phyloP scores from a whole-genome alignment of 2,329 filamentous ascomycete genomes.

The Aaosphaeria arxii region DNA sequence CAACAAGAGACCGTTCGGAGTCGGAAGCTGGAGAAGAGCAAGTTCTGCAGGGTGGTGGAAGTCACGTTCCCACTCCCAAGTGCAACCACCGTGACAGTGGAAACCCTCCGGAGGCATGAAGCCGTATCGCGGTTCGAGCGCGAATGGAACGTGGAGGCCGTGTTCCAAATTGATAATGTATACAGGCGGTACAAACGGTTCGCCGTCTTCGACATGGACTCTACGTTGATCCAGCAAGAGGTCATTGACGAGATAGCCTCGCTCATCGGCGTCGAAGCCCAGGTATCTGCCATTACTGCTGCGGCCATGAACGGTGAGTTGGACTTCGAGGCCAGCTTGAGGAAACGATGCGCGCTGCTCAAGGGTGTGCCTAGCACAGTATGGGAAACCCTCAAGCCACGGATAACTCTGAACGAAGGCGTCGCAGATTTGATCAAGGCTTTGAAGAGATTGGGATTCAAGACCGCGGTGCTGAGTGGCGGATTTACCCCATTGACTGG shows the following conservation, averaged over 20 bases:
- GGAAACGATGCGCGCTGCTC: slow-evolving; percentile 75
- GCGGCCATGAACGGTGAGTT: slow-evolving; percentile 95
- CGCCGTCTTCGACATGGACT: slow-evolving; percentile 98
- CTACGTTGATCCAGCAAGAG: slow-evolving; percentile 93
- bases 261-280: slow-evolving; percentile 74
- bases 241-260: slow-evolving; percentile 94
- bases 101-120: slow-evolving; percentile 75
- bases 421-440: slow-evolving; percentile 71
- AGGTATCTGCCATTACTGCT: slow-evolving; percentile 84
- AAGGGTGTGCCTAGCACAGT: slow-evolving; percentile 76
- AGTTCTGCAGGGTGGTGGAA: slow-evolving; percentile 64
- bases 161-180: slow-evolving; percentile 70
- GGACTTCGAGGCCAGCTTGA: slow-evolving; percentile 82
- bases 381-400: slow-evolving; percentile 71
- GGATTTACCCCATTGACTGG: slow-evolving; percentile 86
- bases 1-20: slow-evolving; percentile 48
- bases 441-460: slow-evolving; percentile 75
- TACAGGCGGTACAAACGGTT: slow-evolving; percentile 79
- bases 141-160: slow-evolving; percentile 85
- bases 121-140: slow-evolving; percentile 77
- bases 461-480: slow-evolving; percentile 86
- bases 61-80: slow-evolving; percentile 59
- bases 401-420: slow-evolving; percentile 79
- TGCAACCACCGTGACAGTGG: slow-evolving; percentile 51
- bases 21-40: slow-evolving; percentile 56